These are phyloP conservation scores for Chalciporus piperatoides DNA, from an alignment of 1,284 basidiomycete genomes.

Conservation along the genomic window DNA sequence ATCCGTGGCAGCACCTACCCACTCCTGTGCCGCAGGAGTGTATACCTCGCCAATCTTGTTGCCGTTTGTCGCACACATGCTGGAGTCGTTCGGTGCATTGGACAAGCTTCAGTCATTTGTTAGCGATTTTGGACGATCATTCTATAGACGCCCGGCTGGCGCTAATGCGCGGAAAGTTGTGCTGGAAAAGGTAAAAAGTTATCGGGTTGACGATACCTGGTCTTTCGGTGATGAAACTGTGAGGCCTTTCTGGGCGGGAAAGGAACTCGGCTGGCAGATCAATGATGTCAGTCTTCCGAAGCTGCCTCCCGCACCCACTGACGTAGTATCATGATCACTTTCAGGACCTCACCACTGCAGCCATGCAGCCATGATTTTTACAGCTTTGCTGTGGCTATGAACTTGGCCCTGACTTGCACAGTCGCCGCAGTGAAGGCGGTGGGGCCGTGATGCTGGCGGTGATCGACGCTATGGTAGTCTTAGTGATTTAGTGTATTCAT, in stretches of 20 bases:
- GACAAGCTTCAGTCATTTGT: constrained; percentile 79
- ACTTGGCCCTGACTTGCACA: background rate
- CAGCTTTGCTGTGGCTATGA: background rate
- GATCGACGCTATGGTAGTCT: constrained; percentile 12
- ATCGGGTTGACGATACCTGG: constrained; percentile 53
- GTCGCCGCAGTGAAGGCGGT: constrained; percentile 12
- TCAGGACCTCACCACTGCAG: constrained; percentile 3
- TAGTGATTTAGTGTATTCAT: constrained; percentile 4
- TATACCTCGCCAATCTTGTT: constrained; percentile 90
- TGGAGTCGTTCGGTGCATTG: constrained; percentile 85
- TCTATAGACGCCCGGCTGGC: constrained; percentile 58
- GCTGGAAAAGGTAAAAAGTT: constrained; percentile 35
- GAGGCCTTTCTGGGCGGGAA: constrained; percentile 92
- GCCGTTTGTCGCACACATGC: constrained; percentile 80
- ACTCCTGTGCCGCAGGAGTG: constrained; percentile 87
- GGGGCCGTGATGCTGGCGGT: constrained; percentile 27
- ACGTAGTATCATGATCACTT: constrained; percentile 1
- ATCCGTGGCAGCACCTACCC: constrained; percentile 67
- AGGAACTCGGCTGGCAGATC: constrained; percentile 81
- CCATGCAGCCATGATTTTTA: background rate
- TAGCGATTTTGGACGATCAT: constrained; percentile 71
- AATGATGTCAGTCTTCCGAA: constrained; percentile 26
- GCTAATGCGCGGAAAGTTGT: constrained; percentile 22
- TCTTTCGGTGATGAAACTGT: constrained; percentile 55
- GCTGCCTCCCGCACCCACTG: constrained; percentile 3